Conservation (phyloP, 75 land plant species). For the Picea glauca region DNA sequence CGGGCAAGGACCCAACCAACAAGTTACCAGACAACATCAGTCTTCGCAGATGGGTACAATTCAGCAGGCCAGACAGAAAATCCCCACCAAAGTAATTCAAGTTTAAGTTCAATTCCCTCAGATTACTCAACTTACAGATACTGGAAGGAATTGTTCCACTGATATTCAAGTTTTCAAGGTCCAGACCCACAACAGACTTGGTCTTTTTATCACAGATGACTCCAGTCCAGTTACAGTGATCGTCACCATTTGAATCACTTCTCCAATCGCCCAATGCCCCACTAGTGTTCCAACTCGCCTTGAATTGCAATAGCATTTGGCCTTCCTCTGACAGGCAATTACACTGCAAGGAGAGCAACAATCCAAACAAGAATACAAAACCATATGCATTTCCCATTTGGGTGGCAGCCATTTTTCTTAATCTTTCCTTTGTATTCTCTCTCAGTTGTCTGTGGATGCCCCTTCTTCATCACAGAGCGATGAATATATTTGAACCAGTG, state of each 20-base stretch:
- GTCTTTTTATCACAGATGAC: conserved; percentile 14
- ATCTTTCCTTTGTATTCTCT: too few relatives aligned
- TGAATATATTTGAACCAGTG: too few relatives aligned
- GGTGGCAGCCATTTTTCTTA: neutral
- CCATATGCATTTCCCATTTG: neutral
- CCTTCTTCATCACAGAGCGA: too few relatives aligned
- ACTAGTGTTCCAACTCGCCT: neutral
- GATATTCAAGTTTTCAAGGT: conserved; percentile 18
- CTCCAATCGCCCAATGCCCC: neutral
- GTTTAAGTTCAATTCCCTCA: conserved; percentile 38
- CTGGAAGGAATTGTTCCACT: conserved; percentile 14
- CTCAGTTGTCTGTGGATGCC: too few relatives aligned
- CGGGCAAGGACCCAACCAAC: conserved; percentile 56
- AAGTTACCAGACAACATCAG: conserved; percentile 41
- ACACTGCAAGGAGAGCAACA: neutral
- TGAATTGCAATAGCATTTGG: neutral
- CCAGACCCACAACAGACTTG: conserved; percentile 23
- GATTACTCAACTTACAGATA: conserved; percentile 32
- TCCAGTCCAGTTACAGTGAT: conserved; percentile 39
- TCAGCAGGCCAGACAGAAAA: conserved; percentile 39
- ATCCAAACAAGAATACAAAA: neutral
- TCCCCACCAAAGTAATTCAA: conserved; percentile 46
- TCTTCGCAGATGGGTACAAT: conserved; percentile 34
- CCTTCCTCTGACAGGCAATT: conserved; percentile 3
- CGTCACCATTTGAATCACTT: neutral